Evolutionary conservation across 73 alveolate species (phyloP).

Genomic region (Blepharisma stoltei): DNA sequence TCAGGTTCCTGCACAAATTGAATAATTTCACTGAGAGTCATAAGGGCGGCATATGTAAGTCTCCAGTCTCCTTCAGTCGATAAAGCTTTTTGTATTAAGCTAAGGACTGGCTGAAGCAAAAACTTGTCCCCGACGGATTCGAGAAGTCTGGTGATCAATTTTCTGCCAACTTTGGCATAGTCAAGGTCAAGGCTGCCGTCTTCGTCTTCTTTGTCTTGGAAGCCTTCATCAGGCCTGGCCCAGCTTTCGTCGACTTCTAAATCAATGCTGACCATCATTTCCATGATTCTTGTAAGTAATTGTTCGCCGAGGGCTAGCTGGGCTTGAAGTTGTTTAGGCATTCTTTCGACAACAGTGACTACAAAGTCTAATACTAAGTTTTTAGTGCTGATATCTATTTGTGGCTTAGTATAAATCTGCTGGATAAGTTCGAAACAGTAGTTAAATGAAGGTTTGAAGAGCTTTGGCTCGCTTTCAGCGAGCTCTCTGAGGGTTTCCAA

Average conservation of each 20-base stretch:
- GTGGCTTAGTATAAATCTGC: constrained; percentile 40
- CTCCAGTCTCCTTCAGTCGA: constrained; percentile 81
- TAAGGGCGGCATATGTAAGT: constrained; percentile 73
- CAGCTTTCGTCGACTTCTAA: constrained; percentile 72
- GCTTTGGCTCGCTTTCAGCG: constrained; percentile 65
- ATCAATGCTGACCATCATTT: constrained; percentile 75
- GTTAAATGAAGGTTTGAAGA: constrained; percentile 46
- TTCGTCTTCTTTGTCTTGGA: constrained; percentile 44
- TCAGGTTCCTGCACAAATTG: constrained; percentile 73
- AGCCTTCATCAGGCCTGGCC: constrained; percentile 86
- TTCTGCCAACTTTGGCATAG: constrained; percentile 83
- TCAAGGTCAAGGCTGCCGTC: constrained; percentile 87
- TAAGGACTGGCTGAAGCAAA: constrained; percentile 59
- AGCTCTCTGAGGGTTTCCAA: constrained; percentile 56
- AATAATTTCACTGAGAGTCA: constrained; percentile 82
- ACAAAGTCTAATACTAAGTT: constrained; percentile 74
- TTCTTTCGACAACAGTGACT: constrained; percentile 65
- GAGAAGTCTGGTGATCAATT: constrained; percentile 83
- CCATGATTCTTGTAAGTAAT: constrained; percentile 66
- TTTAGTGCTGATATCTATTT: constrained; percentile 56
- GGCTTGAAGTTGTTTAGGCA: constrained; percentile 66
- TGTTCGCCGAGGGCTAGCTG: constrained; percentile 51
- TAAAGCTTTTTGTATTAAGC: constrained; percentile 53
- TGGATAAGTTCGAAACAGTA: constrained; percentile 30
- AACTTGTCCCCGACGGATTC: constrained; percentile 80